Conservation (phyloP, 345 rosid species). For the Populus euphratica region DNA sequence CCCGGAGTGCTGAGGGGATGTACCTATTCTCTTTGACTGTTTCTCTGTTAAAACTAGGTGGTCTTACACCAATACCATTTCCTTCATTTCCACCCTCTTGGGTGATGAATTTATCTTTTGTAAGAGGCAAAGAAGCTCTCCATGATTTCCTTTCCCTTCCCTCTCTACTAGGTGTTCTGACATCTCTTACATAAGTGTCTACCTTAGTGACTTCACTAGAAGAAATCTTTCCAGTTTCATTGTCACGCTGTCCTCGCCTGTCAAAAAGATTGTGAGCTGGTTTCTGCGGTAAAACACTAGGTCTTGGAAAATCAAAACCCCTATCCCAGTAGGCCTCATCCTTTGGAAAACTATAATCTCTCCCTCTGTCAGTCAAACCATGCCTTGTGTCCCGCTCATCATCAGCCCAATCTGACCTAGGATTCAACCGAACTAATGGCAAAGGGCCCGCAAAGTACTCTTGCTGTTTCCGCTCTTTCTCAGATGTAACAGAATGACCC, state of each 20-base stretch:
- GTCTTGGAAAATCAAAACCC: slow-evolving; percentile 68
- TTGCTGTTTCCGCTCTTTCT: slow-evolving; percentile 54
- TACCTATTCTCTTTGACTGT: slow-evolving; percentile 51
- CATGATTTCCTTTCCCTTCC: slow-evolving; percentile 64
- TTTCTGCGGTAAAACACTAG: slow-evolving; percentile 57
- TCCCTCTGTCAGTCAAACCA: slow-evolving; percentile 56
- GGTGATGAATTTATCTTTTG: slow-evolving; percentile 36
- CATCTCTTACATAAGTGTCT: slow-evolving; percentile 43
- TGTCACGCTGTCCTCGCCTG: slow-evolving; percentile 57
- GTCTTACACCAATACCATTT: slow-evolving; percentile 41
- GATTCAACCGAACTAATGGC: slow-evolving; percentile 70
- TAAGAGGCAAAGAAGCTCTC: slow-evolving; percentile 59
- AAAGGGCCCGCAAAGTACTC: slow-evolving; percentile 63
- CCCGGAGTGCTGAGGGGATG: slow-evolving; percentile 39
- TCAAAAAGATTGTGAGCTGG: slow-evolving; percentile 47
- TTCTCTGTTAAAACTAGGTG: slow-evolving; percentile 49
- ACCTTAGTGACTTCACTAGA: slow-evolving; percentile 53
- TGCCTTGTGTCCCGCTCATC: slow-evolving; percentile 96
- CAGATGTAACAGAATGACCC: slow-evolving; percentile 38
- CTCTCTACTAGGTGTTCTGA: slow-evolving; percentile 48
- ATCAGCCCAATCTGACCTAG: slow-evolving; percentile 98
- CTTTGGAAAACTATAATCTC: slow-evolving; percentile 57
- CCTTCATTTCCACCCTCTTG: slow-evolving; percentile 50
- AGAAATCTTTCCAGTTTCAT: slow-evolving; percentile 56
- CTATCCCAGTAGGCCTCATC: slow-evolving; percentile 69